Percentiles rank a stretch among this genome's conserved stretches.
phyloP scores from a whole-genome alignment of 1,139 yeast species.

The Kurtzmaniella quercitrusa region DNA sequence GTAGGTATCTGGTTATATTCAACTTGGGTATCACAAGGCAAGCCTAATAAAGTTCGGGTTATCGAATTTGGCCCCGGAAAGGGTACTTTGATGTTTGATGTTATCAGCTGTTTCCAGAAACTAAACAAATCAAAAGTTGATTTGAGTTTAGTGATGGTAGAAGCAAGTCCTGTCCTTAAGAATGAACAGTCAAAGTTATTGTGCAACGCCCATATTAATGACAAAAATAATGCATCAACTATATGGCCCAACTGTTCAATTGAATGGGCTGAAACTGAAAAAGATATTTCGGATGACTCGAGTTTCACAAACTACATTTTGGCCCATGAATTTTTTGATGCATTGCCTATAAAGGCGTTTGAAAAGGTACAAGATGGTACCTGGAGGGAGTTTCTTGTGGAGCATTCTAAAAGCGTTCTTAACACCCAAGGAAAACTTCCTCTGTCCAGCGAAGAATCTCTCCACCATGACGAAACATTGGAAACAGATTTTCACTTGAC shows the following conservation, averaged over 20 bases:
- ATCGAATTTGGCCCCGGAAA: slow-evolving; percentile 88
- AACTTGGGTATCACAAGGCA: slow-evolving; percentile 57
- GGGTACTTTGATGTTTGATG: slow-evolving; percentile 75
- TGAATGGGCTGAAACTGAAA: slow-evolving; percentile 70
- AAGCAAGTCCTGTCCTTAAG: slow-evolving; percentile 67
- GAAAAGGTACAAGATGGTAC: slow-evolving; percentile 51
- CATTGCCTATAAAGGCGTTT: slow-evolving; percentile 74
- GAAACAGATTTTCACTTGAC: slow-evolving; percentile 56
- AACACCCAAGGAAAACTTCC: slow-evolving; percentile 33
- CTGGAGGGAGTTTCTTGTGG: slow-evolving; percentile 80
- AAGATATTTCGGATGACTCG: slow-evolving; percentile 42
- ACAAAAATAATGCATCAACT: slow-evolving; percentile 27
- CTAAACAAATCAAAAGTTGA: slow-evolving; percentile 26
- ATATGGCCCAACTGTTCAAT: slow-evolving; percentile 49
- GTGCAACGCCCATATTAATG: slow-evolving; percentile 29
- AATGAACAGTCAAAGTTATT: slow-evolving; percentile 51
- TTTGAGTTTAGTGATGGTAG: slow-evolving; percentile 56
- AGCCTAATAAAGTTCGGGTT: slow-evolving; percentile 48
- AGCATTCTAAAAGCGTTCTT: slow-evolving; percentile 39
- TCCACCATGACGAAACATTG: slow-evolving; percentile 14
- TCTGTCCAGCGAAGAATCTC: not conserved
- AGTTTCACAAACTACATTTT: slow-evolving; percentile 56
- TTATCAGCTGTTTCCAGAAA: slow-evolving; percentile 45
- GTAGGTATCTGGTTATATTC: slow-evolving; percentile 70
- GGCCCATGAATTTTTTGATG: slow-evolving; percentile 89